Conservation (phyloP, 2,329 filamentous ascomycete species). For the Metarhizium rileyi region DNA sequence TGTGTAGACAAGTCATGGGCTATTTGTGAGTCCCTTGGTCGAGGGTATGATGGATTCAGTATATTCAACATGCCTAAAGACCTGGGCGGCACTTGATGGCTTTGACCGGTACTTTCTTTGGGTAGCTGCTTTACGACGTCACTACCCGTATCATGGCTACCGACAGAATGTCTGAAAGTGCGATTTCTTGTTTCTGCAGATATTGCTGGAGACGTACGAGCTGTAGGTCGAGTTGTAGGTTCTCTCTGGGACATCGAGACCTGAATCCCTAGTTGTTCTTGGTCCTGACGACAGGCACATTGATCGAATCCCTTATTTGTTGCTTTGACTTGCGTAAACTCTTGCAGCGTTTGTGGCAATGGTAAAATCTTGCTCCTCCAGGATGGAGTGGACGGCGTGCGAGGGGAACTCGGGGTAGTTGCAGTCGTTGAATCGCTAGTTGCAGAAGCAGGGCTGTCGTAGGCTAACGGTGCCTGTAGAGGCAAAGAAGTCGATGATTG, state of each 20-base stretch:
- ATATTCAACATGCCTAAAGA: constrained; percentile 28
- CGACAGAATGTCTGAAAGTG: constrained; percentile 12
- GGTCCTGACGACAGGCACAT: constrained; percentile 46
- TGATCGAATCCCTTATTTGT: constrained; percentile 29
- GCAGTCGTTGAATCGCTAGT: constrained; percentile 22
- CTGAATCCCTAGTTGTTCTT: constrained; percentile 45
- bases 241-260: constrained; percentile 56
- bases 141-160: constrained; percentile 15
- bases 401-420: constrained; percentile 24
- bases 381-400: constrained; percentile 24
- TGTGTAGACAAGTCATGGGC: constrained; percentile 7
- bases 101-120: constrained; percentile 13
- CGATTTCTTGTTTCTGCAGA: constrained; percentile 19
- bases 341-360: constrained; percentile 14
- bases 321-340: constrained; percentile 13
- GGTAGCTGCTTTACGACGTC: constrained; percentile 13
- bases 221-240: constrained; percentile 45
- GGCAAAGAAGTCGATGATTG: constrained; percentile 22
- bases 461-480: constrained; percentile 22
- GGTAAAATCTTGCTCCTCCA: constrained; percentile 17
- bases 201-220: constrained; percentile 36
- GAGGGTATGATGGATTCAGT: constrained; percentile 26
- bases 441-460: constrained; percentile 22
- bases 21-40: constrained; percentile 11
- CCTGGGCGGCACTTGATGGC: constrained; percentile 16